Conservation (phyloP, 1,284 basidiomycete genomes). For the Vanrija pseudolonga region DNA sequence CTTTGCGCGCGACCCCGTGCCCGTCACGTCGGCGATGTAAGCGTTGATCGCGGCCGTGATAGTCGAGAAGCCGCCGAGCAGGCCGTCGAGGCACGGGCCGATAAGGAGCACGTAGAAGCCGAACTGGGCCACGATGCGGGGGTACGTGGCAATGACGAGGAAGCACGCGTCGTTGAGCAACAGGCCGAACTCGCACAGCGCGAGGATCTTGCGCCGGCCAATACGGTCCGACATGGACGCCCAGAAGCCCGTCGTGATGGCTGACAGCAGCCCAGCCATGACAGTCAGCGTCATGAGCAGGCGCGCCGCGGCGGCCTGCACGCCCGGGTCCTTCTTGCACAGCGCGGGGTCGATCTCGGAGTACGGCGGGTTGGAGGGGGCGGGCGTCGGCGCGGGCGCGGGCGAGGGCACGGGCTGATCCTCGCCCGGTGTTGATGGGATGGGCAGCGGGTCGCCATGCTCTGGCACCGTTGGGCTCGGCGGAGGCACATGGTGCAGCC, state of each 20-base stretch:
- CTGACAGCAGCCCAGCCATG: slow-evolving; percentile 74
- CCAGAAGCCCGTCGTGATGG: slow-evolving; percentile 84
- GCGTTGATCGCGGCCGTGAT: slow-evolving; percentile 73
- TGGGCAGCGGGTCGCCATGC: not conserved
- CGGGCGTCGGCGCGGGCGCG: not conserved
- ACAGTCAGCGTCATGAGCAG: slow-evolving; percentile 65
- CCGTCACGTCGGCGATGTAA: slow-evolving; percentile 78
- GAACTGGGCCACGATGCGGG: slow-evolving; percentile 57
- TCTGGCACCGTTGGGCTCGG: not conserved
- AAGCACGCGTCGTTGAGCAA: slow-evolving; percentile 73
- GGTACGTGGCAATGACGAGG: slow-evolving; percentile 69
- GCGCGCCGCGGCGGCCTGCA: slow-evolving; percentile 67
- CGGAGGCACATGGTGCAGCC: not conserved
- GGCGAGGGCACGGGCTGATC: not conserved
- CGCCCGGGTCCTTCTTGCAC: slow-evolving; percentile 67
- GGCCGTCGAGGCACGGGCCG: slow-evolving; percentile 75
- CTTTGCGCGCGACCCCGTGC: slow-evolving; percentile 71
- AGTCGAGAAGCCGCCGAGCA: slow-evolving; percentile 80
- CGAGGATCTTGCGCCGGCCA: slow-evolving; percentile 72
- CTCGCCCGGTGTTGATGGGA: not conserved
- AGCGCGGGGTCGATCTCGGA: slow-evolving; percentile 44
- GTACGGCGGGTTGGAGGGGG: slow-evolving; percentile 17
- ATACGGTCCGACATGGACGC: slow-evolving; percentile 72
- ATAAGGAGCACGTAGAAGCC: slow-evolving; percentile 74
- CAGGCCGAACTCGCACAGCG: slow-evolving; percentile 65